Evolutionary conservation across 192 early-diverging fungal species (phyloP).

Genomic region (Chytriomyces sp.): DNA sequence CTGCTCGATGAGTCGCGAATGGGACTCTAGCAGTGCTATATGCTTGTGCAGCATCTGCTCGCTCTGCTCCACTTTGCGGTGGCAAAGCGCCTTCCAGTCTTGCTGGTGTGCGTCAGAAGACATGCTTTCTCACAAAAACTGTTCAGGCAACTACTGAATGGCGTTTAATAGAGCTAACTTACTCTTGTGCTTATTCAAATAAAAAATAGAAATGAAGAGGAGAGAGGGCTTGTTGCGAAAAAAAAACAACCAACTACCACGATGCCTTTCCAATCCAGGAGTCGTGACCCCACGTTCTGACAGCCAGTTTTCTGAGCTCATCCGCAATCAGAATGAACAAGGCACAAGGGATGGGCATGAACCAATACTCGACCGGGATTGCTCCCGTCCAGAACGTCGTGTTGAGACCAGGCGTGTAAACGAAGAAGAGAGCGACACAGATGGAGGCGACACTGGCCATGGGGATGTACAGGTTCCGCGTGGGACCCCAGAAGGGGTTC

Average conservation of each 20-base stretch:
- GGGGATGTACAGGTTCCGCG: constrained; percentile 61
- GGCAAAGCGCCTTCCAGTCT: too few species aligned
- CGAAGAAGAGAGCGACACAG: constrained; percentile 32
- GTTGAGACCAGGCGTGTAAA: constrained; percentile 61
- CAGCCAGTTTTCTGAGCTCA: constrained; percentile 65
- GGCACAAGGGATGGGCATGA: constrained; percentile 62
- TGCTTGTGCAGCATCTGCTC: too few species aligned
- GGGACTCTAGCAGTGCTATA: too few species aligned
- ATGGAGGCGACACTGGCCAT: constrained; percentile 54
- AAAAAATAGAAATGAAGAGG: too few species aligned
- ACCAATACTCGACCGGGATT: constrained; percentile 67
- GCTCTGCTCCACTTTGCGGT: too few species aligned
- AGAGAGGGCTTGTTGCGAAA: background rate
- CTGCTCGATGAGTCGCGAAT: too few species aligned
- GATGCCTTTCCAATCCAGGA: constrained; percentile 58
- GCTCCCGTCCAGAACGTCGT: constrained; percentile 57
- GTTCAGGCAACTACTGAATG: too few species aligned
- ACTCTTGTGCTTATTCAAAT: too few species aligned
- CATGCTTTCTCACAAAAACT: too few species aligned
- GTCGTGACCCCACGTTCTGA: constrained; percentile 36
- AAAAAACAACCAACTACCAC: constrained; percentile 49
- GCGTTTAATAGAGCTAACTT: too few species aligned
- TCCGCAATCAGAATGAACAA: constrained; percentile 60
- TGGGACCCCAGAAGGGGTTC: constrained; percentile 62
- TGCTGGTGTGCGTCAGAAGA: too few species aligned